Conservation (phyloP, 176 grass and related monocot genomes). For the Calamus simplicifolius region DNA sequence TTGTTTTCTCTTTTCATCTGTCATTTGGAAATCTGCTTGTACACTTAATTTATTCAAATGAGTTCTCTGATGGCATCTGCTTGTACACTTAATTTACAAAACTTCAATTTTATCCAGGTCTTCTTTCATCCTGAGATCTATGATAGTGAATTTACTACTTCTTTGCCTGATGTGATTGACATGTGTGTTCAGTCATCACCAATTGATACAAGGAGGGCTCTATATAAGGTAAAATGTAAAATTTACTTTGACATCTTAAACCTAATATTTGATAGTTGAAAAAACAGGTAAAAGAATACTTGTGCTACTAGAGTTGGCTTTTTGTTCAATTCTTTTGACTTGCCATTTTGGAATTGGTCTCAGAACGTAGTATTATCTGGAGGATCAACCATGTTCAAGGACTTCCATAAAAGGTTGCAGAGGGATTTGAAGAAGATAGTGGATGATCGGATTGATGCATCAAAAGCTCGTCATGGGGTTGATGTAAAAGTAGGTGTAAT, state of each 20-base stretch:
- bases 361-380: constrained; percentile 98
- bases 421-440: constrained; percentile 91
- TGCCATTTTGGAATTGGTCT: constrained; percentile 7
- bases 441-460: constrained; percentile 68
- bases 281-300: too few species aligned
- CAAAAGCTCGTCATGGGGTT: constrained; percentile 55
- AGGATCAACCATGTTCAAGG: constrained; percentile 92
- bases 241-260: not conserved
- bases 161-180: constrained; percentile 8
- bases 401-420: constrained; percentile 92
- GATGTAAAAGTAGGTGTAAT: constrained; percentile 73
- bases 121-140: constrained; percentile 21
- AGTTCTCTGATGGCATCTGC: not conserved
- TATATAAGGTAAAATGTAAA: constrained; percentile 15
- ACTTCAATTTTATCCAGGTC: constrained; percentile 3
- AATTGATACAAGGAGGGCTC: constrained; percentile 18
- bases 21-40: not conserved
- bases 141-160: not conserved
- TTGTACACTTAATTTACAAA: not conserved
- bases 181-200: constrained; percentile 20
- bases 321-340: constrained; percentile 2
- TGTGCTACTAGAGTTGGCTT: too few species aligned
- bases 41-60: too few species aligned
- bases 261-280: not conserved
- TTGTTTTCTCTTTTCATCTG: not conserved